phyloP scores from a whole-genome alignment of 2,329 filamentous ascomycete genomes.

The Huntiella savannae region DNA sequence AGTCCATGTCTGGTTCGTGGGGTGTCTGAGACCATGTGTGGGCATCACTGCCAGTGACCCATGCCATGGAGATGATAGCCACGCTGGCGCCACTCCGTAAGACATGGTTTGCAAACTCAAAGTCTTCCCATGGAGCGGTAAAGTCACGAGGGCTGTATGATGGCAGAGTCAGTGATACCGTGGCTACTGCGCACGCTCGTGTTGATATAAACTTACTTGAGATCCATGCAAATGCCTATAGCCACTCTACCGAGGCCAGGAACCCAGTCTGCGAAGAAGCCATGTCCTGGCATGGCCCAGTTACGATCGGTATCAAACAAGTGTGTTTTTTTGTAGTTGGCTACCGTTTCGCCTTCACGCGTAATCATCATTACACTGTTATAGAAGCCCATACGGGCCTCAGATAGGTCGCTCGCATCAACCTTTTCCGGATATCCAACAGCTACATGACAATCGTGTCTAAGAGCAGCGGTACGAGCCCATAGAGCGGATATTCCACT shows the following conservation, averaged over 20 bases:
- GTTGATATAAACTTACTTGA: conserved; percentile 30
- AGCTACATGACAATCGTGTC: conserved; percentile 47
- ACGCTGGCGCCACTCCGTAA: conserved; percentile 37
- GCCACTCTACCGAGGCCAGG: conserved; percentile 30
- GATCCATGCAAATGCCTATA: conserved; percentile 45
- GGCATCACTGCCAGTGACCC: conserved; percentile 42
- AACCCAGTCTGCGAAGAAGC: conserved; percentile 29
- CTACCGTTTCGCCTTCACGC: conserved; percentile 37
- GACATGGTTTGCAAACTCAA: conserved; percentile 34
- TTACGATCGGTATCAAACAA: conserved; percentile 38
- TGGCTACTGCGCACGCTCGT: background rate
- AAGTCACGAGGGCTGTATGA: conserved; percentile 20
- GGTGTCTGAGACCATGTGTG: conserved; percentile 27
- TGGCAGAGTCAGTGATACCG: background rate
- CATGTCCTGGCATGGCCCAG: conserved; percentile 35
- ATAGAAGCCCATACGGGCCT: conserved; percentile 33
- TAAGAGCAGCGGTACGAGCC: conserved; percentile 47
- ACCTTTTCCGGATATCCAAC: conserved; percentile 59
- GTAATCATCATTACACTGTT: conserved; percentile 36
- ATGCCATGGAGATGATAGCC: conserved; percentile 59
- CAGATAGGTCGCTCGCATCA: conserved; percentile 31
- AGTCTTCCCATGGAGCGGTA: conserved; percentile 21
- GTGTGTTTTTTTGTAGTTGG: conserved; percentile 40
- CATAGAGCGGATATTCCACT: conserved; percentile 51
- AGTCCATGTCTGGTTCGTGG: conserved; percentile 49